Percentiles rank a stretch among this genome's conserved stretches.
Conservation (phyloP, 1,284 basidiomycete genomes). For the Heliocybe sulcata region DNA sequence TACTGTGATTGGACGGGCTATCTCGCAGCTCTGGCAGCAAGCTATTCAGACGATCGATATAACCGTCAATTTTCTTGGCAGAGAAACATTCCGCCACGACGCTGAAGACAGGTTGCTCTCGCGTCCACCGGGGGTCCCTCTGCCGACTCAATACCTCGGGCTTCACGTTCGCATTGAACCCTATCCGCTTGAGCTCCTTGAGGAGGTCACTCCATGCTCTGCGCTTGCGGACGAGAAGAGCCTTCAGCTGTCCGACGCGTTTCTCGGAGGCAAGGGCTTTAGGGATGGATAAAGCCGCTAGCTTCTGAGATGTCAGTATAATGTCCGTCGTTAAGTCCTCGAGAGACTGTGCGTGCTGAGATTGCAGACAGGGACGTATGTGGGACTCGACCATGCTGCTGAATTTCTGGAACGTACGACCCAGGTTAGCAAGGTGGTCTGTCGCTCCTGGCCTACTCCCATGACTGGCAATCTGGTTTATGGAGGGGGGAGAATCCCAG, state of each 20-base stretch:
- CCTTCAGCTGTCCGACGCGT: constrained; percentile 71
- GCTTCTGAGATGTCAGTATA: constrained; percentile 57
- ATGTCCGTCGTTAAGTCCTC: constrained; percentile 73
- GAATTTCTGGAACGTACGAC: constrained; percentile 42
- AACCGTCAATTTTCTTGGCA: constrained; percentile 47
- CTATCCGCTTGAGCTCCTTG: constrained; percentile 81
- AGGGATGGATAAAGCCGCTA: constrained; percentile 51
- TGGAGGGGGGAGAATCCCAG: constrained; percentile 4
- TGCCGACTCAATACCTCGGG: constrained; percentile 67
- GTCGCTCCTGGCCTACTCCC: neutral
- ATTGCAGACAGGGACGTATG: constrained; percentile 35
- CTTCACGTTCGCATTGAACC: constrained; percentile 69
- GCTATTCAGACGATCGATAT: constrained; percentile 68
- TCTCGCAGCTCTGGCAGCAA: constrained; percentile 65
- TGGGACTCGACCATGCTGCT: constrained; percentile 30
- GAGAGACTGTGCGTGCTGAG: constrained; percentile 30
- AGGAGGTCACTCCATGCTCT: constrained; percentile 91
- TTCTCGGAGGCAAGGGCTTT: constrained; percentile 43
- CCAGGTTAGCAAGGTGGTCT: constrained; percentile 33
- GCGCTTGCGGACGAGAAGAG: constrained; percentile 76
- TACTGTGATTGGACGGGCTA: constrained; percentile 65
- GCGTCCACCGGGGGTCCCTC: constrained; percentile 56
- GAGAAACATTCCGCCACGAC: constrained; percentile 11
- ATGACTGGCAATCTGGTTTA: constrained; percentile 8
- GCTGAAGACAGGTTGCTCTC: constrained; percentile 48